Percentiles rank a stretch among this genome's conserved stretches.
Conservation (phyloP, 139 green algal species). For the Limnomonas spitsbergensis region DNA sequence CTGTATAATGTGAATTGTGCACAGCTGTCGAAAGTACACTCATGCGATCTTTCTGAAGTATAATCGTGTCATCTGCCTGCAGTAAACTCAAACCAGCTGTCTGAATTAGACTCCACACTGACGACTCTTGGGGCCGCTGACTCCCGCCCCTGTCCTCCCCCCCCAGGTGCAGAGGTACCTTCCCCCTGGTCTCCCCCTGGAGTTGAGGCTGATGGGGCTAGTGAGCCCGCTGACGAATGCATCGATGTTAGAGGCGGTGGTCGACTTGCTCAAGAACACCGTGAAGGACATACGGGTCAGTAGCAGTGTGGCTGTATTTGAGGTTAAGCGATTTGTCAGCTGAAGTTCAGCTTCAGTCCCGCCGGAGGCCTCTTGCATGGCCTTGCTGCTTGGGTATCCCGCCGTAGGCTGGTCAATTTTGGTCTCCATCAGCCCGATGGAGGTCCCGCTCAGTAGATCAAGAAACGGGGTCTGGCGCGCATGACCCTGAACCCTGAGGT, state of each 20-base stretch:
- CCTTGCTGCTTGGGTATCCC: not conserved
- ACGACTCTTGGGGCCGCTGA: not conserved
- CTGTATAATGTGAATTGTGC: too few species aligned
- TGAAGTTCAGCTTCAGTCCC: not conserved
- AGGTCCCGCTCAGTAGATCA: too few species aligned
- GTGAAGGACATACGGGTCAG: not conserved
- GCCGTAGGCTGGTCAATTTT: too few species aligned
- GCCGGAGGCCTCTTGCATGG: not conserved
- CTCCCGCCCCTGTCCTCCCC: not conserved
- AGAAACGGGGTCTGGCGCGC: too few species aligned
- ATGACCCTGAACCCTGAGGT: too few species aligned
- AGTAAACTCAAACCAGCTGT: not conserved
- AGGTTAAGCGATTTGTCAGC: not conserved
- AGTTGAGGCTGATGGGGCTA: not conserved
- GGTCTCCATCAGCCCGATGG: too few species aligned
- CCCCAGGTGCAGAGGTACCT: not conserved
- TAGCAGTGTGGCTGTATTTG: not conserved
- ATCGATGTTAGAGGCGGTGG: not conserved
- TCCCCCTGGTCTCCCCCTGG: not conserved
- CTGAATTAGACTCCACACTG: not conserved
- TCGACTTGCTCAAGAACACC: not conserved
- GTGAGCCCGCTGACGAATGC: not conserved
- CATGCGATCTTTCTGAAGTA: not conserved
- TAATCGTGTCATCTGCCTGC: not conserved
- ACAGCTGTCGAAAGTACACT: not conserved